Evolutionary conservation across 805 yeast genomes (phyloP).

Genomic region (Wickerhamomyces queroliae): DNA sequence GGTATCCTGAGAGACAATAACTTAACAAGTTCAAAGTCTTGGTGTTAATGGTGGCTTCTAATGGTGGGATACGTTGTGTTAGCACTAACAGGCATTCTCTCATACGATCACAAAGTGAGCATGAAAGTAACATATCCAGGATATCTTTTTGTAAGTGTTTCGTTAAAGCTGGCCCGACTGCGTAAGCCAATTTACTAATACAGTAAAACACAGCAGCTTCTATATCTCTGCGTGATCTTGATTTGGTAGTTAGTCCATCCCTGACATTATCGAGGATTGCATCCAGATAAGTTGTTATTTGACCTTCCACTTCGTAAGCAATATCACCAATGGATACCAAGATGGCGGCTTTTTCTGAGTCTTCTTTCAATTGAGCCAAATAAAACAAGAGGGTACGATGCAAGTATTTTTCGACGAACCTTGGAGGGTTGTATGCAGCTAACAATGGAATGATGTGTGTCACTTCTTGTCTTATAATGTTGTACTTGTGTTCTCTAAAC

Average conservation of each 20-base stretch:
- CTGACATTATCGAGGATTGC: constrained; percentile 79
- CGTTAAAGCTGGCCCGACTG: constrained; percentile 90
- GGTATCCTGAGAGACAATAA: constrained; percentile 71
- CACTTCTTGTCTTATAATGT: constrained; percentile 78
- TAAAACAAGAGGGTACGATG: constrained; percentile 76
- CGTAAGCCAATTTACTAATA: constrained; percentile 75
- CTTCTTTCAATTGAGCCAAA: constrained; percentile 69
- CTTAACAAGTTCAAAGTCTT: constrained; percentile 68
- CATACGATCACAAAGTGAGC: constrained; percentile 81
- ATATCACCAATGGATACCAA: constrained; percentile 81
- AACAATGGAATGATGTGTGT: constrained; percentile 76
- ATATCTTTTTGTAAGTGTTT: constrained; percentile 82
- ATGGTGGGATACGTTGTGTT: constrained; percentile 70
- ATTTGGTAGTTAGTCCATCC: constrained; percentile 58
- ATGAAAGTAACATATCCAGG: constrained; percentile 69
- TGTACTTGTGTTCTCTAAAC: constrained; percentile 72
- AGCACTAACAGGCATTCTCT: constrained; percentile 67
- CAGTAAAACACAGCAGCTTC: constrained; percentile 88
- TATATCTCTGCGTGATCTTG: constrained; percentile 58
- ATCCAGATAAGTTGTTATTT: constrained; percentile 82
- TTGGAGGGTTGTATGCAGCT: constrained; percentile 69
- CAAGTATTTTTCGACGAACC: constrained; percentile 75
- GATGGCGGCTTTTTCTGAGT: constrained; percentile 71
- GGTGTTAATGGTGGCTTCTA: constrained; percentile 66
- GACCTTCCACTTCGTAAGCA: constrained; percentile 67